phyloP scores from a whole-genome alignment of 345 rosid species.

The Limnanthes douglasii region DNA sequence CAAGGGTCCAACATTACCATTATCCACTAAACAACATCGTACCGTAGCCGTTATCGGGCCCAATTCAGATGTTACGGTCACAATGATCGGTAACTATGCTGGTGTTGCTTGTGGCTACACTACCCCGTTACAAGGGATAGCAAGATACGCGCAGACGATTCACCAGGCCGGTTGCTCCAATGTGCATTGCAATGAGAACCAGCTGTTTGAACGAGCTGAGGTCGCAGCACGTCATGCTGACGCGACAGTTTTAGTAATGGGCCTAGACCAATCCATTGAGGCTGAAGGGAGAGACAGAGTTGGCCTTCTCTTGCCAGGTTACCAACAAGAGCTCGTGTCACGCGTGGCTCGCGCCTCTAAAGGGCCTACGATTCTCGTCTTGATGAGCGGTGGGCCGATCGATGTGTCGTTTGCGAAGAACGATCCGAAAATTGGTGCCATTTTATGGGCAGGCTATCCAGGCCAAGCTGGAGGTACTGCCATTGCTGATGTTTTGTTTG shows the following conservation, averaged over 20 bases:
- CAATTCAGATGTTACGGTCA: conserved; percentile 66
- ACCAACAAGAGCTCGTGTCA: conserved; percentile 63
- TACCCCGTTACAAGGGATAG: conserved; percentile 58
- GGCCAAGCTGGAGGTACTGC: conserved; percentile 95
- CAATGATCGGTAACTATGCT: conserved; percentile 98
- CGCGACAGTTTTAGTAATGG: conserved; percentile 74
- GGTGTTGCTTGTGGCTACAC: conserved; percentile 68
- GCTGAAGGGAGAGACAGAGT: conserved; percentile 58
- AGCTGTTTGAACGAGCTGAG: conserved; percentile 34
- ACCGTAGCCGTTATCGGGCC: conserved; percentile 86
- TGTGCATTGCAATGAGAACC: conserved; percentile 34
- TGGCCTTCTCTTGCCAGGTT: conserved; percentile 56
- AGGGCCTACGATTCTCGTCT: conserved; percentile 55
- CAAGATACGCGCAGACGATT: conserved; percentile 37
- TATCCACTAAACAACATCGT: conserved; percentile 36
- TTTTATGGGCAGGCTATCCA: conserved; percentile 97
- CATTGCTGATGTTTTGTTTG: conserved; percentile 65
- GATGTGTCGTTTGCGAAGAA: conserved; percentile 78
- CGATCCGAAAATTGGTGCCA: conserved; percentile 56
- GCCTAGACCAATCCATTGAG: conserved; percentile 80
- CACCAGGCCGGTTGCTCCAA: conserved; percentile 50
- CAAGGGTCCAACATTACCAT: conserved; percentile 29
- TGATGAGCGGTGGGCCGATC: conserved; percentile 78
- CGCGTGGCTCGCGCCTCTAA: conserved; percentile 56
- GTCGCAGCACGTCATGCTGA: conserved; percentile 51